Base-by-base conservation (phyloP, 768 basidiomycete species). In the Podaxis mareebaensis region DNA sequence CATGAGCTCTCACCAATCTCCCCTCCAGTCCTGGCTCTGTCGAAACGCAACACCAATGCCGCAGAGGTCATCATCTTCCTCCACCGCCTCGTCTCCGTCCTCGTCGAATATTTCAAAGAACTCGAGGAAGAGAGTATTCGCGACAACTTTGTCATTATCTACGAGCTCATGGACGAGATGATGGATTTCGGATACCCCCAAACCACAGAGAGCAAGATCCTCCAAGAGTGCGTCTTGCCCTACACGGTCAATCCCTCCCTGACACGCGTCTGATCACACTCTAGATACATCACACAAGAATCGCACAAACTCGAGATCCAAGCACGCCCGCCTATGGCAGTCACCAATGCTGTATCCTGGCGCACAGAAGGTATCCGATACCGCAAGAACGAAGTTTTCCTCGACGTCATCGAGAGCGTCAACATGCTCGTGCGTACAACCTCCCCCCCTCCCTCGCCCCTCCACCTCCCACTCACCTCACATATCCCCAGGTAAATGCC, bases 181-280 rank as follows among this genome's bases (percentile, higher is more conserved):
- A 98, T 99, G 95, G 97, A 99, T 79, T 99, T 97, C 77, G 97
- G 97, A 7, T 98, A 91, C 73, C 96, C 97, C 0, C 97, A 99
- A 76, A 99, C 96, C 46, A 99, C 97, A 15, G 97, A 99, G 79
- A 95, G 93, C 83, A 99, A 99, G 83, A 99, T 99, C 69, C 77
- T 99, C 57, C 96, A 99, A 77, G 96, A 99, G 90, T 93, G 66
- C 70, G 88, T 79, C 30, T 55, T 33, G n/a, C 33, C 38, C 11
- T 51, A 22, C 7, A 6, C 4, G 4, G 8, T 17, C 36, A 6
- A 4, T 44, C 17, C 15, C 17, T 44, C 17, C 15, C 17, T 28
- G 52, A 33, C 38, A 46, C 65, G 22, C 64, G 40, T 39, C 36
- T 56, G 15, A 69, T 93, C 91, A 73, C 28, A 10, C 15, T 53